Evolutionary conservation across 345 rosid genomes (phyloP).

Genomic region (Lumnitzera racemosa): DNA sequence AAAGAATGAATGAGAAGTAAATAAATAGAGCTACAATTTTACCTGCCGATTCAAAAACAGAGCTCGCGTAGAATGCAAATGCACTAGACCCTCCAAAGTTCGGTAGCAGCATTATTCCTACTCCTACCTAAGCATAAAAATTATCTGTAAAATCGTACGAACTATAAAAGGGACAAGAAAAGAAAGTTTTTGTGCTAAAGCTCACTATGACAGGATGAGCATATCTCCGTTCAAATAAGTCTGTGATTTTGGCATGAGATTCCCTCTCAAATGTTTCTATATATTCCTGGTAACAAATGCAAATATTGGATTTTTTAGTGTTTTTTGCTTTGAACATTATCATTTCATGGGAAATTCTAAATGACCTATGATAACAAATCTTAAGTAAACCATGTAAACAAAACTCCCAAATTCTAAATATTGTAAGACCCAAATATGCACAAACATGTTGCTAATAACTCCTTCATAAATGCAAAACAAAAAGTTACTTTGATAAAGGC

Average conservation of each 20-base stretch:
- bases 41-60: slow-evolving; percentile 45
- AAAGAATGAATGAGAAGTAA: not conserved
- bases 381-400: too few relatives aligned
- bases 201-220: slow-evolving; percentile 28
- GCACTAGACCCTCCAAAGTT: slow-evolving; percentile 37
- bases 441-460: too few relatives aligned
- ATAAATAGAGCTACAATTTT: not conserved
- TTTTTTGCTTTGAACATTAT: too few relatives aligned
- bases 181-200: not conserved
- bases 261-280: slow-evolving; percentile 19
- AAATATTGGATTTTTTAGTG: not conserved
- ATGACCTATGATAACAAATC: too few relatives aligned
- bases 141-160: not conserved
- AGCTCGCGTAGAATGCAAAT: slow-evolving; percentile 34
- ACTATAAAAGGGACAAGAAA: not conserved
- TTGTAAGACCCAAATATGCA: too few relatives aligned
- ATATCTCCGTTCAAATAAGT: slow-evolving; percentile 30
- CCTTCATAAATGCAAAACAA: not conserved
- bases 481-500: slow-evolving; percentile 29
- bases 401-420: too few relatives aligned
- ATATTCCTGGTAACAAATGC: slow-evolving; percentile 20
- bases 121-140: slow-evolving; percentile 28
- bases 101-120: slow-evolving; percentile 40
- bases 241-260: slow-evolving; percentile 18
- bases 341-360: too few relatives aligned